Percentiles rank a stretch among this genome's conserved stretches.
phyloP scores from a whole-genome alignment of 2,329 filamentous ascomycete species.

The Cladosporium colombiae region DNA sequence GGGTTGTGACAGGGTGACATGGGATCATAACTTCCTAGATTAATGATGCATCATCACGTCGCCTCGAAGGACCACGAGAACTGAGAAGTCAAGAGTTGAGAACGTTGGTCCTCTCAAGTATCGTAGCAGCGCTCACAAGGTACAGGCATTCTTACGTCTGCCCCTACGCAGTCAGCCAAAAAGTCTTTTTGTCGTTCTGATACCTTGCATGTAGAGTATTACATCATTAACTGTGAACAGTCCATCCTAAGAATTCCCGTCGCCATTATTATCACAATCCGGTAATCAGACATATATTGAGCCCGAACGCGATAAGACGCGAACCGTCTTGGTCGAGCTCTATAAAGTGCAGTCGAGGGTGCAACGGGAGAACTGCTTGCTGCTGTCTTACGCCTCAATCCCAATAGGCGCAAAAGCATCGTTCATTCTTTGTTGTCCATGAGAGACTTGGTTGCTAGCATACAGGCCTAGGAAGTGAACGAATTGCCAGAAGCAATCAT shows the following conservation, averaged over 20 bases:
- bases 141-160: not conserved
- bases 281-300: no score
- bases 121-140: not conserved
- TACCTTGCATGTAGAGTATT: no score
- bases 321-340: no score
- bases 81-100: not conserved
- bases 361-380: not conserved
- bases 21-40: not conserved
- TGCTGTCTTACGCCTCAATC: not conserved
- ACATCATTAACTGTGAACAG: no score
- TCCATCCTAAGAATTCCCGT: no score
- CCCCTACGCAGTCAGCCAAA: no score
- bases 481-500: not conserved
- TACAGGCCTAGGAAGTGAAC: not conserved
- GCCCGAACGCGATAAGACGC: no score
- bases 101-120: not conserved
- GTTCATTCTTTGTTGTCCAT: not conserved
- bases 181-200: no score
- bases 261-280: no score
- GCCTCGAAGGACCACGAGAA: no score
- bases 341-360: not conserved
- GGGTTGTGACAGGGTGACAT: not conserved
- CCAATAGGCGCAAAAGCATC: not conserved
- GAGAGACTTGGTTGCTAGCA: not conserved
- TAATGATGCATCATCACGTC: not conserved